Base-by-base conservation (phyloP, 495 filamentous ascomycete species). In the Xylaria telfairii region DNA sequence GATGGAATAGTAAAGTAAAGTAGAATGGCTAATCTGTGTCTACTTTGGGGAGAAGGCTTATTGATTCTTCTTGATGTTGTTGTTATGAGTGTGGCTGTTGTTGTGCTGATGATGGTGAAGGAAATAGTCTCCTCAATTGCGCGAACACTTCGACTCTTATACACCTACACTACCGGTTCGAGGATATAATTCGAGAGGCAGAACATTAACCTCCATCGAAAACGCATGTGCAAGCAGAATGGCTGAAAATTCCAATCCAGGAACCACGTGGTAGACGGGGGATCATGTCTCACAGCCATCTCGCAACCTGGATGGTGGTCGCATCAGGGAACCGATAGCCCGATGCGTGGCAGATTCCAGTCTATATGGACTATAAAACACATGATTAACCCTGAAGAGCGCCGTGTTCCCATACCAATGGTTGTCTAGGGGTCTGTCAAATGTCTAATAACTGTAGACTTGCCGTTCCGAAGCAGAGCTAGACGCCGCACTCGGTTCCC, bases 221-320 rank as follows among this genome's bases (percentile, higher is more conserved):
- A 62, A 69, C n/a, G 42, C 21, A 41, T 46, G 21, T 19, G 9
- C 37, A 24, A 26, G 19, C 24, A 53, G 8, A 21, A 28, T 61
- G 67, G 67, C 54, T 53, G 41, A 28, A 61, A 3, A 62, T 61
- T 62, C 67, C 42, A 47, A 4, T 9, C 17, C 57, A 44, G 57
- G 17, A 46, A 53, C 44, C 57, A 63, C 59, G 44, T 69, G 67
- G 51, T 44, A 13, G 6, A 26, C 28, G 24, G 19, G 42, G 42
- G 30, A 15, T 26, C 32, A 39, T 69, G 67, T 60, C 67, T 69
- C 56, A 62, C 42, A 57, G 39, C 39, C 37, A n/a, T 57, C 39
- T 37, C 13, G 2, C 47, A 28, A 30, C 3, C 4, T 10, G 17
- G 24, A 34, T 56, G 17, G 49, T 3, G 4, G 24, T 26, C 37